phyloP scores from a whole-genome alignment of 306 rosid species.

The Abrus precatorius region DNA sequence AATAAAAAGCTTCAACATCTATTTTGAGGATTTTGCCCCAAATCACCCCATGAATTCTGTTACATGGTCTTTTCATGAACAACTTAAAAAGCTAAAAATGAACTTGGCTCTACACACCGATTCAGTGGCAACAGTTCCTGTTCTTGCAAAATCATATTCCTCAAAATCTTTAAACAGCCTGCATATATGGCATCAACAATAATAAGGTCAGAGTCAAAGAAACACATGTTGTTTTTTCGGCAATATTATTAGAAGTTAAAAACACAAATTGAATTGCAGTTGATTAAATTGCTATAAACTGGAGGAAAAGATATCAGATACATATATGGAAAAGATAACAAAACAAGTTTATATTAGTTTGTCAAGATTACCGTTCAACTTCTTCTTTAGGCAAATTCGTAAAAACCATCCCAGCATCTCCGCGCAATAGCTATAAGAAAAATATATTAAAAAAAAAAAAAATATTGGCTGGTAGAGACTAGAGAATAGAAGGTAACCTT shows the following conservation, averaged over 20 bases:
- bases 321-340: neutral
- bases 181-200: constrained; percentile 34
- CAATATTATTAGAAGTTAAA: neutral
- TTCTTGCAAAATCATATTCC: constrained; percentile 89
- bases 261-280: neutral
- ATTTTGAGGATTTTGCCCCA: neutral
- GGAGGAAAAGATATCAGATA: neutral
- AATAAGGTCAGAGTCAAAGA: neutral
- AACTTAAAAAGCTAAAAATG: neutral
- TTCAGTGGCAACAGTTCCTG: constrained; percentile 80
- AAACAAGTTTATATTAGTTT: neutral
- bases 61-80: neutral
- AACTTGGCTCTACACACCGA: constrained; percentile 56
- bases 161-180: constrained; percentile 84
- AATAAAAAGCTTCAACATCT: neutral
- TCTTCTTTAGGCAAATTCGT: constrained; percentile 85
- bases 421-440: constrained; percentile 72
- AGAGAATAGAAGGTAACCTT: constrained; percentile 58
- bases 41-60: neutral
- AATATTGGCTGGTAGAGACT: neutral
- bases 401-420: constrained; percentile 84
- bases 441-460: neutral
- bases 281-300: neutral
- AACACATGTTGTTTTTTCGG: too few species aligned
- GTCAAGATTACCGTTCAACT: constrained; percentile 70